Evolutionary conservation across 2,329 filamentous ascomycete species (phyloP).

Genomic region (Celoporthe dispersa): DNA sequence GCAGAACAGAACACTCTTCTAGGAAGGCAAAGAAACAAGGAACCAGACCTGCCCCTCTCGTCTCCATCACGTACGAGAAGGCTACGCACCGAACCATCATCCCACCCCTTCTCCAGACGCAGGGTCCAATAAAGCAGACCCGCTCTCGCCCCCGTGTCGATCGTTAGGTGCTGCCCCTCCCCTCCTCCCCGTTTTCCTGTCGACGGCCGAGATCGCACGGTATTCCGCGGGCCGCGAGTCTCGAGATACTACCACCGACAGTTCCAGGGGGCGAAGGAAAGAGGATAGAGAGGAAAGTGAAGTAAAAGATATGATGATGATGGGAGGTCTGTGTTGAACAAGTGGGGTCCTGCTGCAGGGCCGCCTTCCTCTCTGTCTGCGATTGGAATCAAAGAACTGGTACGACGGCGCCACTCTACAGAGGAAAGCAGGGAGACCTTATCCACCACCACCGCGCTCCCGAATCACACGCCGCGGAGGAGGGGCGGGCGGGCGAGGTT

Average conservation of each 20-base stretch:
- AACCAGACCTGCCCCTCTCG: not conserved
- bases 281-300: not conserved
- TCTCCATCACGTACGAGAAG: not conserved
- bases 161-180: too few relatives aligned
- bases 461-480: not conserved
- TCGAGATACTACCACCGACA: not conserved
- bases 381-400: too few relatives aligned
- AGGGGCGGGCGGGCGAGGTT: too few relatives aligned
- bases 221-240: not conserved
- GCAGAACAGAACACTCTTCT: not conserved
- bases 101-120: not conserved
- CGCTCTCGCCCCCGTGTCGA: not conserved
- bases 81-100: not conserved
- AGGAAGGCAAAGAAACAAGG: not conserved
- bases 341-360: not conserved
- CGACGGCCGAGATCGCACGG: constrained; percentile 2
- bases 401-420: too few relatives aligned
- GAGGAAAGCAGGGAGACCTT: not conserved
- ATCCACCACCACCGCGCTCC: not conserved
- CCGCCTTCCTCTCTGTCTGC: not conserved
- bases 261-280: not conserved
- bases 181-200: not conserved
- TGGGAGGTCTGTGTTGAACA: constrained; percentile 12
- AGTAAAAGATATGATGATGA: not conserved
- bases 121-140: not conserved